A percentile compares a stretch with the other conserved stretches of the same genome.
phyloP scores from a whole-genome alignment of 192 early-diverging fungal genomes.

The Backusella morwellensis region DNA sequence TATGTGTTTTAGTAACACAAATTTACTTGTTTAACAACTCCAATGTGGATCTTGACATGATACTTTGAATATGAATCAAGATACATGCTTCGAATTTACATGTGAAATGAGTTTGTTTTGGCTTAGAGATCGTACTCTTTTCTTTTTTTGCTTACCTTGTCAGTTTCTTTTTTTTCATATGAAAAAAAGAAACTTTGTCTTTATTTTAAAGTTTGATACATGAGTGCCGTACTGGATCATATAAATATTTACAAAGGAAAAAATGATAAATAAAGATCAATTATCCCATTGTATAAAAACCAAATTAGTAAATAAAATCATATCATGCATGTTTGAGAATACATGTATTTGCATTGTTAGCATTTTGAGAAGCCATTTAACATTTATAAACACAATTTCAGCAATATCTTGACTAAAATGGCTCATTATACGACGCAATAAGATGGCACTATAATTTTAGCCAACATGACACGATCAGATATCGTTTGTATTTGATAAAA shows the following conservation, averaged over 20 bases:
- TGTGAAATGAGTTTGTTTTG: neutral
- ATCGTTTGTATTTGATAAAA: neutral
- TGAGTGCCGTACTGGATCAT: neutral
- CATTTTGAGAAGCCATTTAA: neutral
- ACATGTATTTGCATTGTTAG: neutral
- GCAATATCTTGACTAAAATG: neutral
- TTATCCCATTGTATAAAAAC: neutral
- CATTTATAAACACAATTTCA: neutral
- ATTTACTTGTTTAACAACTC: neutral
- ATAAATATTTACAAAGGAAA: neutral
- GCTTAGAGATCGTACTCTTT: neutral
- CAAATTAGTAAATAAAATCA: neutral
- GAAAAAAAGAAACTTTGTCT: neutral
- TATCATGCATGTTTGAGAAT: neutral
- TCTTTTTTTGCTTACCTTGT: neutral
- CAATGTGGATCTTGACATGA: neutral
- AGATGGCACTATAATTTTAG: too few species aligned
- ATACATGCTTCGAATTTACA: neutral
- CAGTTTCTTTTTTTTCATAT: slow-evolving; percentile 1
- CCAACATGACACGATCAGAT: neutral
- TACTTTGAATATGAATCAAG: neutral
- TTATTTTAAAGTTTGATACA: neutral
- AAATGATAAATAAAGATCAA: neutral
- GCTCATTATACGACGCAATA: neutral
- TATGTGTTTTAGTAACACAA: neutral